These are phyloP conservation scores for Crithidia mellificae DNA, from an alignment of 208 protist genomes.

Conservation along the genomic window DNA sequence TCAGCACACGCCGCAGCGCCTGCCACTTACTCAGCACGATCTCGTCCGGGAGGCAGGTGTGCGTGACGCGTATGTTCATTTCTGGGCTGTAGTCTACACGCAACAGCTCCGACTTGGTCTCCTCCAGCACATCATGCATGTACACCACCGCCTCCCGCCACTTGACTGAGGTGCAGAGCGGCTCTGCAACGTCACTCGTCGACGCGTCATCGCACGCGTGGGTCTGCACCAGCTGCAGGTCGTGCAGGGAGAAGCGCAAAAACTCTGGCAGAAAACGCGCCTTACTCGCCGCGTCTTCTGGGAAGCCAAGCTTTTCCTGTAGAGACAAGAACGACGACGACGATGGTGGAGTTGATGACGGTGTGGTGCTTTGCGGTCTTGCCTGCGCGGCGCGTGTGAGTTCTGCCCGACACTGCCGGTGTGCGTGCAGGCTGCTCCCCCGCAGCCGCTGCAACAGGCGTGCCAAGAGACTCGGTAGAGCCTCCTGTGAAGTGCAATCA, in stretches of 20 bases:
- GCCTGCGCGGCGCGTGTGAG: neutral
- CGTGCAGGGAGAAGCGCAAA: constrained; percentile 29
- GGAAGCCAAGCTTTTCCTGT: constrained; percentile 33
- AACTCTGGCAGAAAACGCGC: constrained; percentile 39
- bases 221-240: constrained; percentile 34
- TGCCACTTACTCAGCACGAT: neutral
- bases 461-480: constrained; percentile 13
- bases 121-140: constrained; percentile 31
- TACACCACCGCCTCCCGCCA: constrained; percentile 40
- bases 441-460: constrained; percentile 33
- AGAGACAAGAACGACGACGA: neutral
- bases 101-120: constrained; percentile 35
- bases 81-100: constrained; percentile 41
- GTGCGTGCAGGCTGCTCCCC: constrained; percentile 29
- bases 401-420: constrained; percentile 8
- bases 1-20: constrained; percentile 26
- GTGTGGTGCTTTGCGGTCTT: neutral
- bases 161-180: constrained; percentile 20
- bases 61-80: constrained; percentile 37
- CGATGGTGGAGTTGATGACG: too few species aligned
- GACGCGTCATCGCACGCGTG: neutral
- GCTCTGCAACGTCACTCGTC: too few species aligned
- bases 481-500: too few species aligned
- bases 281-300: constrained; percentile 13
- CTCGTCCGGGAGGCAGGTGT: constrained; percentile 14